These are phyloP conservation scores for Erodium maritimum DNA, from an alignment of 345 rosid genomes.

Conservation along the genomic window DNA sequence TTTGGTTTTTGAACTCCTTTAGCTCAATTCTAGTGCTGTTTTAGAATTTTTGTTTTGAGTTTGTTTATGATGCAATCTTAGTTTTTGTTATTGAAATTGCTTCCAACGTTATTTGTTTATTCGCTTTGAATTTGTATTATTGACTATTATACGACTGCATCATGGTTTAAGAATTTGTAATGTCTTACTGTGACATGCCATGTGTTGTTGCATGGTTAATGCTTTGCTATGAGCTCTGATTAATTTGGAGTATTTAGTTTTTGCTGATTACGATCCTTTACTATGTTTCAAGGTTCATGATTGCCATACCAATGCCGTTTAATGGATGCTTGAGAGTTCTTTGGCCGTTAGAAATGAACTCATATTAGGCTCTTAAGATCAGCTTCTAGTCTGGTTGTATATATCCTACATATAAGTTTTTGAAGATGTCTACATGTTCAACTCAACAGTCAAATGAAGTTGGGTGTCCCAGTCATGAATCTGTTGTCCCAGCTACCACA, in stretches of 20 bases:
- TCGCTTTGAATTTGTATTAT: too few species aligned
- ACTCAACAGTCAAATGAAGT: constrained; percentile 14
- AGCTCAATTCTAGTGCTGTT: neutral
- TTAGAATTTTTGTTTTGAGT: neutral
- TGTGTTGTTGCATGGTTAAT: too few species aligned
- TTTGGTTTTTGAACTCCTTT: neutral
- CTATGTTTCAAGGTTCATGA: neutral
- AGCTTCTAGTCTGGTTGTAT: neutral
- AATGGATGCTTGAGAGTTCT: neutral
- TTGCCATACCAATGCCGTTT: neutral
- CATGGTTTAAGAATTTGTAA: neutral
- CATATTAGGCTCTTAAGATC: neutral
- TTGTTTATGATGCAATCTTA: neutral
- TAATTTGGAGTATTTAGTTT: neutral
- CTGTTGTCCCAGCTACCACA: neutral
- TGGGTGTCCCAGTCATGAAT: constrained; percentile 10
- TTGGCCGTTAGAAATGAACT: neutral
- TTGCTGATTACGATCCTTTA: neutral
- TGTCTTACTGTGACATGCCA: neutral
- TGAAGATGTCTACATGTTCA: constrained; percentile 15
- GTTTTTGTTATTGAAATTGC: neutral
- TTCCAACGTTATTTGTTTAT: too few species aligned
- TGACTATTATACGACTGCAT: neutral
- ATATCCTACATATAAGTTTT: neutral
- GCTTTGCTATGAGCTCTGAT: neutral